Evolutionary conservation across 208 protist genomes (phyloP).

Genomic region (Ichthyophonus hoferi): DNA sequence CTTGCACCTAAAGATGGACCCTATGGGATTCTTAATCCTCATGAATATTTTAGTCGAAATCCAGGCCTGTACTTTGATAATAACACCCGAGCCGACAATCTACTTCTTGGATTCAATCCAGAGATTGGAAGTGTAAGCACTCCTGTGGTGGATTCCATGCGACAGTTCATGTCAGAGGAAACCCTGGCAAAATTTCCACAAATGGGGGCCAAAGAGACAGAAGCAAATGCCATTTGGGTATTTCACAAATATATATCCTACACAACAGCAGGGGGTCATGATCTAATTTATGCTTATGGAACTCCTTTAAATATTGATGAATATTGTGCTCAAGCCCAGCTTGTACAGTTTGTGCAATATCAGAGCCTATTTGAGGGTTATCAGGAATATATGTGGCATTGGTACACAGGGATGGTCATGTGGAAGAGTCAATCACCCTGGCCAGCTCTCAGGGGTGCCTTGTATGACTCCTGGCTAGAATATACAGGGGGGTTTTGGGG

Average conservation of each 20-base stretch:
- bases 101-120: background rate
- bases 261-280: background rate
- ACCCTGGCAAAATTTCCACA: background rate
- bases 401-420: background rate
- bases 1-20: background rate
- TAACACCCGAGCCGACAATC: background rate
- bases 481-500: background rate
- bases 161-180: background rate
- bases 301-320: background rate
- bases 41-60: background rate
- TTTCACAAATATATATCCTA: constrained; percentile 13
- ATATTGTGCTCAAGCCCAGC: background rate
- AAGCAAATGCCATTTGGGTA: background rate
- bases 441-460: background rate
- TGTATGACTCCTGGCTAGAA: background rate
- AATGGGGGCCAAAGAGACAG: background rate
- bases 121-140: background rate
- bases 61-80: background rate
- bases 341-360: background rate
- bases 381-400: background rate
- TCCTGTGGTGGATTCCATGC: background rate
- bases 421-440: constrained; percentile 16
- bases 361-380: constrained; percentile 2
- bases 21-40: background rate
- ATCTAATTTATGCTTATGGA: background rate